These are phyloP conservation scores for Candida sakaeoensis DNA, from an alignment of 805 yeast species.

Conservation along the genomic window DNA sequence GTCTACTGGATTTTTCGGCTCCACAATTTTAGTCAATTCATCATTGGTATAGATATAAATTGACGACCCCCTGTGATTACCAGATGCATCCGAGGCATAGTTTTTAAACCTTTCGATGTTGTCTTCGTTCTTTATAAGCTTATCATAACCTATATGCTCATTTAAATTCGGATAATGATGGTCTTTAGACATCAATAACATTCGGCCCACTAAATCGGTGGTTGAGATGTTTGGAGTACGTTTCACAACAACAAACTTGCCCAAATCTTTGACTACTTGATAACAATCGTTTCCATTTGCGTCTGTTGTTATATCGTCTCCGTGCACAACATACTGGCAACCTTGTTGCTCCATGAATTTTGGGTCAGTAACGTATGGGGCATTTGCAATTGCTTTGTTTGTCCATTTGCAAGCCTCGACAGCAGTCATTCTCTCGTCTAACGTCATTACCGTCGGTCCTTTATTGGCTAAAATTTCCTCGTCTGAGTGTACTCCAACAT, in stretches of 20 bases:
- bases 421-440: slow-evolving; percentile 76
- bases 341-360: slow-evolving; percentile 66
- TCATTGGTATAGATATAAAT: slow-evolving; percentile 41
- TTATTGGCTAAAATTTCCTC: slow-evolving; percentile 78
- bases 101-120: slow-evolving; percentile 39
- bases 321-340: slow-evolving; percentile 94
- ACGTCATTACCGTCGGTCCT: slow-evolving; percentile 91
- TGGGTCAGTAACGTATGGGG: slow-evolving; percentile 94
- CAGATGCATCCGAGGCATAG: slow-evolving; percentile 66
- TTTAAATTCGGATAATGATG: slow-evolving; percentile 45
- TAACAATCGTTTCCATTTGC: slow-evolving; percentile 95
- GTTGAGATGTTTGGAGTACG: slow-evolving; percentile 93
- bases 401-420: slow-evolving; percentile 92
- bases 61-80: slow-evolving; percentile 52
- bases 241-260: slow-evolving; percentile 86
- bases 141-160: slow-evolving; percentile 23
- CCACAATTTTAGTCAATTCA: slow-evolving; percentile 28
- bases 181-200: slow-evolving; percentile 57
- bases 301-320: slow-evolving; percentile 96
- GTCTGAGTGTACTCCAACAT: slow-evolving; percentile 90
- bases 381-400: slow-evolving; percentile 62
- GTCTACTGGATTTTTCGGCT: slow-evolving; percentile 23
- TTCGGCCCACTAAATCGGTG: slow-evolving; percentile 88
- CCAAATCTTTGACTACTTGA: slow-evolving; percentile 73
- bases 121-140: slow-evolving; percentile 29